Evolutionary conservation across 2,329 filamentous ascomycete genomes (phyloP).

Genomic region (Fusarium sp.): DNA sequence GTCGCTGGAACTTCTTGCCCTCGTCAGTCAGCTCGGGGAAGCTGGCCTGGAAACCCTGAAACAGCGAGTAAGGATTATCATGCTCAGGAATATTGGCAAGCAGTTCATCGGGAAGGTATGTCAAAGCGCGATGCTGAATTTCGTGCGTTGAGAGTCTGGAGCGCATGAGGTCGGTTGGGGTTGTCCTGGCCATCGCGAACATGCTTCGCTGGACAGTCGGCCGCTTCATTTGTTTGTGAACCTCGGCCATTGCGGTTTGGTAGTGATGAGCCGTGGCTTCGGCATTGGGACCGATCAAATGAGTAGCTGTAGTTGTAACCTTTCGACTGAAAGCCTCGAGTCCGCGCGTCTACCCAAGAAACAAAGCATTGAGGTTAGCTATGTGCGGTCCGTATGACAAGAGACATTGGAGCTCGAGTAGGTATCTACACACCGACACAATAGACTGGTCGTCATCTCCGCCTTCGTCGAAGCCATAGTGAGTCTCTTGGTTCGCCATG

Average conservation of each 20-base stretch:
- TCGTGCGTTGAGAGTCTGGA: constrained; percentile 90
- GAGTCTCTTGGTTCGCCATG: constrained; percentile 58
- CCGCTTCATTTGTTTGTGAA: constrained; percentile 88
- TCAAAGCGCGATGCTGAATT: constrained; percentile 92
- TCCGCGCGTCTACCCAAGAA: constrained; percentile 75
- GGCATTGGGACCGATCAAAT: constrained; percentile 79
- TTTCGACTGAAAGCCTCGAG: constrained; percentile 94
- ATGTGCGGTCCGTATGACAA: constrained; percentile 19
- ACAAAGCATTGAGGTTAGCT: constrained; percentile 34
- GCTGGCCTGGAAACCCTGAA: constrained; percentile 95
- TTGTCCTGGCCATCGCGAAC: constrained; percentile 90
- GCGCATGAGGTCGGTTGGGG: constrained; percentile 92
- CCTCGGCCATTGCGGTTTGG: constrained; percentile 85
- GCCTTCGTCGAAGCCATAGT: constrained; percentile 60
- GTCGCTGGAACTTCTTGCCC: constrained; percentile 76
- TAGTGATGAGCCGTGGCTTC: constrained; percentile 74
- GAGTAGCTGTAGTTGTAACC: constrained; percentile 91
- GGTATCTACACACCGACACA: constrained; percentile 52
- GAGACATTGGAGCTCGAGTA: constrained; percentile 35
- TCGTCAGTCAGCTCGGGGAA: constrained; percentile 79
- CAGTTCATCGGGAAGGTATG: constrained; percentile 90
- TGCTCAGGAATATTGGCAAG: constrained; percentile 89
- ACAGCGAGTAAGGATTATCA: constrained; percentile 88
- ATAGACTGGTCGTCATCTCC: constrained; percentile 63
- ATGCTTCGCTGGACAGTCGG: constrained; percentile 89